phyloP scores from a whole-genome alignment of 1,284 basidiomycete genomes.

The Psilocybe mexicana region DNA sequence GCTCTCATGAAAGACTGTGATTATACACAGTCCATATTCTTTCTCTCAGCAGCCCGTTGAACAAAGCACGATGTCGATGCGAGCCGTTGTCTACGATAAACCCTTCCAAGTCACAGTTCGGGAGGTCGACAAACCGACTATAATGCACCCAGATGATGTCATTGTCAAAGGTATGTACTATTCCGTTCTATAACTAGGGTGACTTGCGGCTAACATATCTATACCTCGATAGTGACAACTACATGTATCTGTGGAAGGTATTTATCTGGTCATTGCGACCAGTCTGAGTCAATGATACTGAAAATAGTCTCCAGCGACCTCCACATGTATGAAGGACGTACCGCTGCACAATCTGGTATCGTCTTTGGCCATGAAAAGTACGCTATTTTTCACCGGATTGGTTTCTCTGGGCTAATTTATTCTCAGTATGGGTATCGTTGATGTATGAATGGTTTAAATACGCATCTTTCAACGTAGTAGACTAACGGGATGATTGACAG shows the following conservation, averaged over 20 bases:
- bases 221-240: conserved; percentile 42
- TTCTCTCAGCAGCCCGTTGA: neutral
- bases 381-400: conserved; percentile 3
- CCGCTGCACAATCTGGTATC: conserved; percentile 47
- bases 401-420: conserved; percentile 23
- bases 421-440: conserved; percentile 36
- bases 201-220: neutral
- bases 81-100: conserved; percentile 51
- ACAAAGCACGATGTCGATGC: conserved; percentile 33
- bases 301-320: conserved; percentile 40
- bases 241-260: conserved; percentile 53
- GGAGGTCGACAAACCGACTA: conserved; percentile 45
- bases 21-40: no score
- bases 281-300: neutral
- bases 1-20: neutral
- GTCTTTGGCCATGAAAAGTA: conserved; percentile 58
- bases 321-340: conserved; percentile 59
- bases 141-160: conserved; percentile 51
- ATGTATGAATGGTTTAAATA: conserved; percentile 6
- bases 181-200: neutral
- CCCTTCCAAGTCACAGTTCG: conserved; percentile 46
- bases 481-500: conserved; percentile 20
- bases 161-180: conserved; percentile 42
- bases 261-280: neutral
- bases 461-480: neutral